Evolutionary conservation across 345 rosid genomes (phyloP).

Genomic region (Acer campestre): DNA sequence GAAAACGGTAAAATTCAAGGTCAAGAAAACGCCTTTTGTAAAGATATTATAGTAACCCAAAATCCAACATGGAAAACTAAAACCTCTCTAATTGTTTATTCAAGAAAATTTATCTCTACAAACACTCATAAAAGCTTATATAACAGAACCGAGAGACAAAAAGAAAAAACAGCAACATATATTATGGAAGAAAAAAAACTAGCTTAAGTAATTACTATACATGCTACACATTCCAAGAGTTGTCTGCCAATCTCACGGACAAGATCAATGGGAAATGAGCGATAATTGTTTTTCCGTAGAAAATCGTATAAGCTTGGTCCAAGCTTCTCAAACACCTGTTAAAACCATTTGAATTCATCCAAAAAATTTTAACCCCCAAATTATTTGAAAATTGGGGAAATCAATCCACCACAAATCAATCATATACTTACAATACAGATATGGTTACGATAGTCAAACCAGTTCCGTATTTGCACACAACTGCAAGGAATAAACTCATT

Average conservation of each 20-base stretch:
- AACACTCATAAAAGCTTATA: background rate
- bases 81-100: background rate
- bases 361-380: conserved; percentile 69
- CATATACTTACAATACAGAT: conserved; percentile 95
- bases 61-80: background rate
- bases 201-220: conserved; percentile 77
- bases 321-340: conserved; percentile 99
- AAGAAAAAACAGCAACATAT: background rate
- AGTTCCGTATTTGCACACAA: conserved; percentile 98
- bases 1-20: background rate
- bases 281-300: conserved; percentile 98
- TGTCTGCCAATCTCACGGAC: conserved; percentile 99
- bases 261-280: conserved; percentile 94
- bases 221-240: conserved; percentile 99
- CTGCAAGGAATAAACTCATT: conserved; percentile 95
- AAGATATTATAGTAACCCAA: background rate
- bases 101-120: background rate
- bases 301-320: conserved; percentile 99
- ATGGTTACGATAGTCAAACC: conserved; percentile 99
- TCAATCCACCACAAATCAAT: conserved; percentile 54
- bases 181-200: conserved; percentile 32
- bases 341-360: conserved; percentile 80
- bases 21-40: background rate
- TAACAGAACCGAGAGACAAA: background rate
- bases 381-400: conserved; percentile 62